Evolutionary conservation across 2,329 filamentous ascomycete species (phyloP), one percentile per base, ranked within the genome.

Genomic region (Epicoccum nigrum): DNA sequence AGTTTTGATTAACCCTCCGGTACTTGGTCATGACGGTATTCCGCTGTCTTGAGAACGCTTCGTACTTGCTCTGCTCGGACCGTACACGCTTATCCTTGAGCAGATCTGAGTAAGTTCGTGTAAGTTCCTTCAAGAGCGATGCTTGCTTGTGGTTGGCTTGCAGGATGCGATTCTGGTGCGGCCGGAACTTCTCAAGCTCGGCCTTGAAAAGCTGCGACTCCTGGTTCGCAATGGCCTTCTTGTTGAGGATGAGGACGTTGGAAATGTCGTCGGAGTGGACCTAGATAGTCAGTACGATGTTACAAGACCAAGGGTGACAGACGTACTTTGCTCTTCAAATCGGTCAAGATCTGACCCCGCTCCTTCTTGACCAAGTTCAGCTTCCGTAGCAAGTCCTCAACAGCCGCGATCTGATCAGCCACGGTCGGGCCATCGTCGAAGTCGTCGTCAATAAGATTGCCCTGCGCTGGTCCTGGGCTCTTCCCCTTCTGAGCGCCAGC

Each of bases 231-330:
- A 97, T 93, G 1, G 91, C 88, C 75, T 97, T 99, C 72, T 97
- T 97, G 80, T 99, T 99, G 52, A 99, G 79, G 48, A 99, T 99
- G 54, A 99, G 81, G 11, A 97, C 92, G 68, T 96, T 94, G 4
- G 92, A 97, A 58, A 99, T 99, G 67, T 99, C 95, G 68, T 99
- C 95, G 60, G 89, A 91, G 75, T 96, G 93, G 45, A 93, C 88
- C 93, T 97, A 59, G 12, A 39, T 16, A 32, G 21, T 59, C 46
- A 57, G 56, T 30, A 30, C 9, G 6, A 13, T 3, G n/a, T 13
- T 15, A 30, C 31, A 16, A 12, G 4, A 2, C 16, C n/a, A 17
- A 16, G 6, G 4, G 7, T 3, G n/a, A 16, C 19, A 46, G 7
- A 56, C 81, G 64, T 74, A 95, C 94, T 86, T 96, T 97, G 60